Base-by-base conservation (phyloP, 2,329 filamentous ascomycete species). In the Dothidotthia symphoricarpi region DNA sequence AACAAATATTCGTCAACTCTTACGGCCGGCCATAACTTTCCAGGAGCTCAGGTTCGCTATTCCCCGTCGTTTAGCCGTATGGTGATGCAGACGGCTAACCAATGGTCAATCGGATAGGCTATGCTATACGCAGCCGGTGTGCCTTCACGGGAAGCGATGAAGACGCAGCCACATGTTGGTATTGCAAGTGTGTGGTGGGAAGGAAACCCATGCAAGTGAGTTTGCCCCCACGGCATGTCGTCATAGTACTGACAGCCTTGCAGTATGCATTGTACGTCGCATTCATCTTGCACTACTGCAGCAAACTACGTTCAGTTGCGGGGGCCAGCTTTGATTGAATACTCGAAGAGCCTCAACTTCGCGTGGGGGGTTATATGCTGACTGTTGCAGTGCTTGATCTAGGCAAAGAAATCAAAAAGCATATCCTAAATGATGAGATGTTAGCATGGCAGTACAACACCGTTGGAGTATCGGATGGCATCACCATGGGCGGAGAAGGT, bases 151-250 rank as follows among this genome's bases (percentile, higher is more conserved):
- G 75, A 93, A 39, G 81, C 83, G 59, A 95, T 97, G 87, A 90
- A 91, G 70, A 91, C 78, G 40, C 85, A 86, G 36, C 88, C 91
- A 10, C 91, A 97, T 49, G 86, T 97, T 16, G 91, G 91, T 41
- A 81, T 96, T 60, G 85, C 89, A 6, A 89, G 86, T 4, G 87
- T 96, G 4, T 96, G 90, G 90, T 97, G 90, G 90, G 89, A 96
- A 69, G 91, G 91, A 17, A 96, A 96, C 64, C 88, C 91, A 25
- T 96, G 90, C 81, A 95, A 95, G 83, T 87, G 69, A 70, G 83
- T 76, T 22, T 28, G 39, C 34, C 27, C 31, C 43, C 46, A 47
- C 36, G 26, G 14, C 24, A 16, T 37, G 37, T 49, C 41, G 36
- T 43, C 45, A 49, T 43, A 17, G 26, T 51, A 52, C 52, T 63